Percentiles rank a stretch among this genome's conserved stretches.
phyloP scores from a whole-genome alignment of 306 rosid species.

The Cucumis hystrix region DNA sequence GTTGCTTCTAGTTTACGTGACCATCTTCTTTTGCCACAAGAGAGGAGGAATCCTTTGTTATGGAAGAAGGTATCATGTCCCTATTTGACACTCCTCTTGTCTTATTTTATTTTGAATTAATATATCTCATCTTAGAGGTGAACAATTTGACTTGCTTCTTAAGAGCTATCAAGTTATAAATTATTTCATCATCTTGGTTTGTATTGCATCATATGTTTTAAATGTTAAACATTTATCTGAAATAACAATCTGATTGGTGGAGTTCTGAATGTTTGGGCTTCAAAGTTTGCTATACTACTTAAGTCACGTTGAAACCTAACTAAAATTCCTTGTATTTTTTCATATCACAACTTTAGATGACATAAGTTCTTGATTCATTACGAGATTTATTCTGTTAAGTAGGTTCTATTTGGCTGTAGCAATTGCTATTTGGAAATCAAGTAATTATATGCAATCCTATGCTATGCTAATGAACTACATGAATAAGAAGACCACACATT shows the following conservation, averaged over 20 bases:
- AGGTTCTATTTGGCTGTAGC: not conserved
- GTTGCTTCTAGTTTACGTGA: conserved; percentile 78
- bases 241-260: not conserved
- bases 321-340: not conserved
- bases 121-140: not conserved
- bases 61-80: conserved; percentile 62
- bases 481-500: not conserved
- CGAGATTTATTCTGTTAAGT: not conserved
- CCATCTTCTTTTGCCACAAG: conserved; percentile 83
- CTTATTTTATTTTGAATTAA: not conserved
- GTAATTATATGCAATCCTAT: not conserved
- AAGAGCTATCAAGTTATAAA: not conserved
- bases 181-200: not conserved
- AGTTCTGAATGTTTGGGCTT: not conserved
- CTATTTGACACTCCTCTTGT: conserved; percentile 2
- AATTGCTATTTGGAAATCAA: not conserved
- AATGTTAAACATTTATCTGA: not conserved
- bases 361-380: not conserved
- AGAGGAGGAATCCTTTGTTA: conserved; percentile 56
- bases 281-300: not conserved
- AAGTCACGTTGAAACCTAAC: not conserved
- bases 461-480: not conserved
- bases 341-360: not conserved
- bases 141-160: not conserved
- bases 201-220: not conserved